Evolutionary conservation across 2,329 filamentous ascomycete species (phyloP).

Genomic region (Gnomoniopsis sp.): DNA sequence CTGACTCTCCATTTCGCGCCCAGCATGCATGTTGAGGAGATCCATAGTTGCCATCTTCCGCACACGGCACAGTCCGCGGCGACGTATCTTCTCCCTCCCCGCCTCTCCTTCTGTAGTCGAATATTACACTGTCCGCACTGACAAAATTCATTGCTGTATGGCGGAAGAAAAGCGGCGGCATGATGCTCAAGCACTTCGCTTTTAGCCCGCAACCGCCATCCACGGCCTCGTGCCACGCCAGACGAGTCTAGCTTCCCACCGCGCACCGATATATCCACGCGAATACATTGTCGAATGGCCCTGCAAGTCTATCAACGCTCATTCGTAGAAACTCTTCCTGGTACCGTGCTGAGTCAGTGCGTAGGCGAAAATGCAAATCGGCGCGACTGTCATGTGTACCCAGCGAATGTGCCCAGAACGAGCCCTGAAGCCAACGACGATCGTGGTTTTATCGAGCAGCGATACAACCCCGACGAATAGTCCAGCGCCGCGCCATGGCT

Average conservation of each 20-base stretch:
- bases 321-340: slow-evolving; percentile 27
- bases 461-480: slow-evolving; percentile 25
- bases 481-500: slow-evolving; percentile 17
- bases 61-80: slow-evolving; percentile 16
- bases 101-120: slow-evolving; percentile 20
- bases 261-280: slow-evolving; percentile 29
- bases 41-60: slow-evolving; percentile 31
- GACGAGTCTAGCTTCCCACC: slow-evolving; percentile 21
- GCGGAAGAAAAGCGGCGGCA: slow-evolving; percentile 31
- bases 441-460: slow-evolving; percentile 22
- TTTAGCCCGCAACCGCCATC: slow-evolving; percentile 25
- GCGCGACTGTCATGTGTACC: slow-evolving; percentile 32
- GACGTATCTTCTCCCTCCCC: background rate
- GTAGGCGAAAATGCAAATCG: slow-evolving; percentile 36
- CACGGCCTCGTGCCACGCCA: slow-evolving; percentile 3
- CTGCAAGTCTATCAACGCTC: slow-evolving; percentile 27
- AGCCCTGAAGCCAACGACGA: slow-evolving; percentile 24
- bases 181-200: slow-evolving; percentile 30
- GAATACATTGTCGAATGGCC: slow-evolving; percentile 31
- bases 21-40: slow-evolving; percentile 28
- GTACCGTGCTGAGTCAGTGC: slow-evolving; percentile 25
- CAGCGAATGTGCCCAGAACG: slow-evolving; percentile 33
- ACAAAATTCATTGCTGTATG: slow-evolving; percentile 26
- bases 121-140: slow-evolving; percentile 30
- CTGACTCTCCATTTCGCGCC: slow-evolving; percentile 26